phyloP scores from a whole-genome alignment of 129 eudicot genomes.

The Ambrosia artemisiifolia region DNA sequence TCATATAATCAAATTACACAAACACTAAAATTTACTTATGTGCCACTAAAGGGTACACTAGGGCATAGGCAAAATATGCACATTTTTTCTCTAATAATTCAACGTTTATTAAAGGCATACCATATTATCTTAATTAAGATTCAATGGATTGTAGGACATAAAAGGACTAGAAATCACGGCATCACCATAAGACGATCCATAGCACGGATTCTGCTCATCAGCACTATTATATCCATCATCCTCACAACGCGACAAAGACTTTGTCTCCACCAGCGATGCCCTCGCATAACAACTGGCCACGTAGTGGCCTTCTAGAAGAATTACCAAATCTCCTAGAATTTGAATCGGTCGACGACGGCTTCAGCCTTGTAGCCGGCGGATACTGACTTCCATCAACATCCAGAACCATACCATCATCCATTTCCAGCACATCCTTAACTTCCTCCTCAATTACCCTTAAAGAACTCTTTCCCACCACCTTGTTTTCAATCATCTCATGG shows the following conservation, averaged over 20 bases:
- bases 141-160: neutral
- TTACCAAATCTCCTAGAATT: slow-evolving; percentile 44
- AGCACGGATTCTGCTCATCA: slow-evolving; percentile 81
- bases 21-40: neutral
- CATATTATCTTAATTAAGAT: slow-evolving; percentile 1
- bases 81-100: neutral
- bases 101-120: neutral
- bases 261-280: slow-evolving; percentile 63
- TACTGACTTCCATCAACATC: slow-evolving; percentile 42
- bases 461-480: slow-evolving; percentile 35
- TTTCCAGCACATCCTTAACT: slow-evolving; percentile 28
- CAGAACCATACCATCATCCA: slow-evolving; percentile 27
- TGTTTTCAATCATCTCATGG: slow-evolving; percentile 38
- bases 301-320: slow-evolving; percentile 59
- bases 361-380: slow-evolving; percentile 90
- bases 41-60: slow-evolving; percentile 6
- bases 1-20: neutral
- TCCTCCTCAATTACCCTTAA: slow-evolving; percentile 29
- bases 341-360: slow-evolving; percentile 40
- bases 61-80: neutral
- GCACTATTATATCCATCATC: slow-evolving; percentile 96
- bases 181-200: slow-evolving; percentile 63
- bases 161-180: slow-evolving; percentile 52
- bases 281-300: slow-evolving; percentile 64
- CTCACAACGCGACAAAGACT: slow-evolving; percentile 73